Base-by-base conservation (phyloP, 2,329 filamentous ascomycete genomes). In the Phialemonium atrogriseum region DNA sequence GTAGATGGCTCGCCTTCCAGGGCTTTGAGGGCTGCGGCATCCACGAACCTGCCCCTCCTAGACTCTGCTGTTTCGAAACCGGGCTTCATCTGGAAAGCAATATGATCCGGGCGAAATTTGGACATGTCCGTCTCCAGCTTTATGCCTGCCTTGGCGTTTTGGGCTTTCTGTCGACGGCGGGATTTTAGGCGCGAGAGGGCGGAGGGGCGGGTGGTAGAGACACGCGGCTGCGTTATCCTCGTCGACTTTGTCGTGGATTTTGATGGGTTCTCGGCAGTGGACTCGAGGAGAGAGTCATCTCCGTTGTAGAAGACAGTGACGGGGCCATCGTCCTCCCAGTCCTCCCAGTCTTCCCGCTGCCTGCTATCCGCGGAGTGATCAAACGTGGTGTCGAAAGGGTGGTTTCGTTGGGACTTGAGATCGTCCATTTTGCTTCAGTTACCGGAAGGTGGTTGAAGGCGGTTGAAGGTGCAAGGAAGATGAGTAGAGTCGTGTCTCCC, bases 101-200 rank as follows among this genome's bases (percentile, higher is more conserved):
- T 51, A 41, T 40, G 57, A 10, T 62, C 49, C 33, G 54, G 65
- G 16, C 58, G 71, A 49, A 64, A 63, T 38, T 54, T 60, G 38
- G 73, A 61, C 62, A 84, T 79, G 48, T 79, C 78, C 3, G 82
- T 87, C 41, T 84, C 75, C 13, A 86, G 52, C 40, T 64, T 78
- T 47, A 84, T 82, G 10, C 77, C 77, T 7, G 71, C 72, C 54
- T 69, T 66, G 34, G 67, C 64, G 51, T 78, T 73, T 48, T 77
- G 64, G 14, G 66, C 64, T 45, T 72, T 73, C 46, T 81, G 76
- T 32, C 76, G 65, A 18, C 69, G 66, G 33, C 68, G 68, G 4
- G 77, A 82, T 48, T 68, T 78, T 14, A 70, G 50, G 7, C 70
- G 59, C 26, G 51, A 55, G 18, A 67, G 54, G 3, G 53, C 47